Evolutionary conservation across 257 asterid genomes (phyloP).

Genomic region (Solanum verrucosum): DNA sequence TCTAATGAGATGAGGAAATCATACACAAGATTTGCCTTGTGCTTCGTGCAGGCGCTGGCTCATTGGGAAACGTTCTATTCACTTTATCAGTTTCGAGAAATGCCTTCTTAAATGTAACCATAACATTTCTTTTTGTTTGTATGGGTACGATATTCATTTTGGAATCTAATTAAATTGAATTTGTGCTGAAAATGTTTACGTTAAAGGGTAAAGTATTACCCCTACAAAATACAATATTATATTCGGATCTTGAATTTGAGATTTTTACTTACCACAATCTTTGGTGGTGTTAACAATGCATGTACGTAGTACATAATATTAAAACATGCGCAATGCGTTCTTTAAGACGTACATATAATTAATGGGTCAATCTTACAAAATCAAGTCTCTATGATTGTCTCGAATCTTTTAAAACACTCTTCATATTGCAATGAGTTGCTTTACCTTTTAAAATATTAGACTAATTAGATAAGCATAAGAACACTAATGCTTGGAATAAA

Average conservation of each 20-base stretch:
- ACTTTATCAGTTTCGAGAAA: neutral
- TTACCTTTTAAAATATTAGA: neutral
- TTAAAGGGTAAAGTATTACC: too few relatives aligned
- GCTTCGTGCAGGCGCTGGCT: neutral
- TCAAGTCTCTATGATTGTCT: neutral
- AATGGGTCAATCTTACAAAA: neutral
- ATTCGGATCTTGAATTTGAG: too few relatives aligned
- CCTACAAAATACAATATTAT: too few relatives aligned
- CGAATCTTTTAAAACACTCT: neutral
- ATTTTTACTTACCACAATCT: neutral
- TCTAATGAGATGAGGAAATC: neutral
- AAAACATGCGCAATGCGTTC: neutral
- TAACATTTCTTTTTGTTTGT: neutral
- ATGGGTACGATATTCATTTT: accelerated
- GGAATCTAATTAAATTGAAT: neutral
- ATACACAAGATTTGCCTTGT: constrained; percentile 1
- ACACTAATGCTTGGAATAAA: neutral
- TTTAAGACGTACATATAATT: neutral
- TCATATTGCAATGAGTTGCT: neutral
- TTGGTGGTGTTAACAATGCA: neutral
- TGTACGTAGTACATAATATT: neutral
- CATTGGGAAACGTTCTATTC: neutral
- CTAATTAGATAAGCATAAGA: neutral
- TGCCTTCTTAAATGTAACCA: neutral
- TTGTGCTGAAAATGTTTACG: accelerated